Evolutionary conservation across 306 rosid genomes (phyloP).

Genomic region (Dryas octopetala): DNA sequence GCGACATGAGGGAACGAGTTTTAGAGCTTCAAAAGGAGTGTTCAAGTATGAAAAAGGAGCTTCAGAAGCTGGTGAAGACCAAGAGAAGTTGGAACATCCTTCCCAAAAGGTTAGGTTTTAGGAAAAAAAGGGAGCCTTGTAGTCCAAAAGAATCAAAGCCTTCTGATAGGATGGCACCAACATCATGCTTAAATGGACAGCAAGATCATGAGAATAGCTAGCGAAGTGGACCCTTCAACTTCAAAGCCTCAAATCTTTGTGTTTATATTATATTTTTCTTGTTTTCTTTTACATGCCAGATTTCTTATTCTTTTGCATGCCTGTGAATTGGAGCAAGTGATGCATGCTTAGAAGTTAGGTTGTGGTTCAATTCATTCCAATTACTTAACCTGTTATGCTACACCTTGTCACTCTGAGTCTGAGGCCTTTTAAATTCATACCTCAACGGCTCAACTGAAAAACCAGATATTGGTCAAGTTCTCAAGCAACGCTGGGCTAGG

Average conservation of each 20-base stretch:
- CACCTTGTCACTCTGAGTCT: too few species aligned
- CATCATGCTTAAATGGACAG: slow-evolving; percentile 39
- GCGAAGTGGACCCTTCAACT: slow-evolving; percentile 32
- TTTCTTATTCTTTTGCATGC: slow-evolving; percentile 7
- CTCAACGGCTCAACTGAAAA: too few species aligned
- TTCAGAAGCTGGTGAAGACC: slow-evolving; percentile 54
- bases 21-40: slow-evolving; percentile 78
- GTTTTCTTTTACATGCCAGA: not conserved
- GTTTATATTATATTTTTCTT: not conserved
- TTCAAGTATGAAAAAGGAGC: slow-evolving; percentile 60
- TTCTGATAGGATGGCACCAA: slow-evolving; percentile 26
- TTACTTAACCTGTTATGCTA: not conserved
- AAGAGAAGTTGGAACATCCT: slow-evolving; percentile 75
- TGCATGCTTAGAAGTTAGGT: not conserved
- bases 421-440: too few species aligned
- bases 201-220: slow-evolving; percentile 37
- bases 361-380: not conserved
- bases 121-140: slow-evolving; percentile 48
- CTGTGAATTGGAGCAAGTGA: not conserved
- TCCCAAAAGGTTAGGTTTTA: slow-evolving; percentile 57
- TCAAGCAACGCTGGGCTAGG: too few species aligned
- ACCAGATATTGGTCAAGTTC: too few species aligned
- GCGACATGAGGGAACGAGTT: slow-evolving; percentile 62
- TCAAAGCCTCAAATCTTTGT: slow-evolving; percentile 17
- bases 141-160: slow-evolving; percentile 39